phyloP scores from a whole-genome alignment of 2,329 filamentous ascomycete species.

The Huntiella moniliformis region DNA sequence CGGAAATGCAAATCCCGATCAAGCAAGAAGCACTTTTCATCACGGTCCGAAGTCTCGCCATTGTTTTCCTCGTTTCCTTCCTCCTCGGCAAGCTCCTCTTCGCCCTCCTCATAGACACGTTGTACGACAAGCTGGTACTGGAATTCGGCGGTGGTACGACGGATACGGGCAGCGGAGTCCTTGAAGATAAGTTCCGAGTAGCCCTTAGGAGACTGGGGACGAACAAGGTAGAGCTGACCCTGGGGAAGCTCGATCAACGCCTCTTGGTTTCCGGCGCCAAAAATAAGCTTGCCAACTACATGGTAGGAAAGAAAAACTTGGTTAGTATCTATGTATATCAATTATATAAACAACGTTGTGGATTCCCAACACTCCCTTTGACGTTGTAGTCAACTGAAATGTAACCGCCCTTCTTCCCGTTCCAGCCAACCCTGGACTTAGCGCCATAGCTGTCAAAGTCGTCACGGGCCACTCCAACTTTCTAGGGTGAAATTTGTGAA shows the following conservation, averaged over 20 bases:
- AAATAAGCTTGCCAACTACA: constrained; percentile 78
- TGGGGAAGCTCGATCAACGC: constrained; percentile 86
- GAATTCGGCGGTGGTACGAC: constrained; percentile 82
- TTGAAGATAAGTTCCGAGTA: constrained; percentile 99
- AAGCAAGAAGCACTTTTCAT: constrained; percentile 95
- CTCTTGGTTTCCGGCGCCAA: constrained; percentile 73
- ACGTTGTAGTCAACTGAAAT: too few relatives aligned
- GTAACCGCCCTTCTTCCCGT: too few relatives aligned
- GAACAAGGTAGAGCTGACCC: constrained; percentile 92
- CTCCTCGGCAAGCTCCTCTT: constrained; percentile 82
- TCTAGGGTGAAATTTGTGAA: neutral
- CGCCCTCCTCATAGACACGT: constrained; percentile 90
- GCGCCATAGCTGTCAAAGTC: neutral
- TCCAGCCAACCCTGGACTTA: too few relatives aligned
- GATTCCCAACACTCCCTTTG: neutral
- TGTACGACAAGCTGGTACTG: constrained; percentile 96
- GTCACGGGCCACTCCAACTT: neutral
- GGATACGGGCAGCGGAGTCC: constrained; percentile 81
- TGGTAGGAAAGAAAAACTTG: neutral
- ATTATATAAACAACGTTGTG: neutral
- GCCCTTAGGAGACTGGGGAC: constrained; percentile 85
- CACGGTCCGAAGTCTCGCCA: constrained; percentile 61
- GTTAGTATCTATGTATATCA: constrained; percentile 4
- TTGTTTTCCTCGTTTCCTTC: constrained; percentile 64
- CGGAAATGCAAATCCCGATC: constrained; percentile 81